Evolutionary conservation across 2,329 filamentous ascomycete species (phyloP), one percentile per base, ranked within the genome.

Genomic region (Aspergillus felis): DNA sequence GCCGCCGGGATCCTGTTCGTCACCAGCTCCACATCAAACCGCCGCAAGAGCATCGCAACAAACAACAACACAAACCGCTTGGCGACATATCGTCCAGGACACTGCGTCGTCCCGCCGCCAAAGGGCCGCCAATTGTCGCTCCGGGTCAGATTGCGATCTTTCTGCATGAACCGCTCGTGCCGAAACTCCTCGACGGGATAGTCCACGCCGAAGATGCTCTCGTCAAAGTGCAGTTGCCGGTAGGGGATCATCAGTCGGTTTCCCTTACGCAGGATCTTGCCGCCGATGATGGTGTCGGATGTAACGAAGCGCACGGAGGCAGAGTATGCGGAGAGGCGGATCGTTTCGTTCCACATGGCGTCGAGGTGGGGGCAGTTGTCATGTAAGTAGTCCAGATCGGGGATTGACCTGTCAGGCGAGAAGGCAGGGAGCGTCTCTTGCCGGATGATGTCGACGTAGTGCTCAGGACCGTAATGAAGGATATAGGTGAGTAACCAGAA

Each of bases 11-110:
- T 29, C 20, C 49, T 52, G 28, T 49, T 51, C 51, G 14, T 50
- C 50, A 54, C 56, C 57, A 60, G 57, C 46, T 57, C 54, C 57
- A 61, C 32, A 41, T 52, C 50, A 52, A 52, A 52, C 9, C 50
- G 28, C n/a, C 32, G 27, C 50, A 52, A 41, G 29, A 52, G 20
- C 28, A 41, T 28, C 29, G 29, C 20, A 38, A 52, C 50, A 41
- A 52, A 52, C 50, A 52, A n/a, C 50, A 52, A 22, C 9, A 52
- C 50, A 41, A 52, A 52, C 32, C 50, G 50, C 29, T 52, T 52
- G 3, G 29, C 29, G 12, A 52, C 50, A 38, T 52, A 41, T 4
- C 50, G 17, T 9, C 50, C 50, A 17, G 50, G 50, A 41, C 50
- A 52, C 32, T 38, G 35, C 29, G 32, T 52, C n/a, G 29, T 22